These are phyloP conservation scores for Cryptomeria japonica DNA, from an alignment of 75 land plant species.

Conservation along the genomic window DNA sequence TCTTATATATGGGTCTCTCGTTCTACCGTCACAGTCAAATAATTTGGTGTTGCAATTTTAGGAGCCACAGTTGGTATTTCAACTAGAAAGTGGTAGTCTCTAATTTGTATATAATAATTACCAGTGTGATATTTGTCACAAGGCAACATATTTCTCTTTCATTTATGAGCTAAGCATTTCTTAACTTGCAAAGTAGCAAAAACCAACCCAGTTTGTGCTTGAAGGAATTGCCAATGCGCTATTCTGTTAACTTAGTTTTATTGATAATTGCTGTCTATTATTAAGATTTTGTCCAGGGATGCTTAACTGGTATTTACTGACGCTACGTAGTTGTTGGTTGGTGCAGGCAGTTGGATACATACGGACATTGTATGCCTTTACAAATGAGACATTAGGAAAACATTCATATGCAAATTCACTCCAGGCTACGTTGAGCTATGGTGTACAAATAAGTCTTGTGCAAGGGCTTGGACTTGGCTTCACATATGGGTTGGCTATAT, in stretches of 20 bases:
- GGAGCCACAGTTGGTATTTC: background rate
- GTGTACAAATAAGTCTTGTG: conserved; percentile 52
- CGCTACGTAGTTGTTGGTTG: background rate
- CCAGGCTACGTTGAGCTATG: conserved; percentile 47
- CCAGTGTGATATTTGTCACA: background rate
- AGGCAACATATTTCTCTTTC: background rate
- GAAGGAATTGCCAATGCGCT: background rate
- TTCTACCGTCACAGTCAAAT: background rate
- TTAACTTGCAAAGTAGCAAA: background rate
- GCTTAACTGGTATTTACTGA: background rate
- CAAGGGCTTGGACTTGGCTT: conserved; percentile 60
- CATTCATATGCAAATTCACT: conserved; percentile 53
- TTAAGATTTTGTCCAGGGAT: background rate
- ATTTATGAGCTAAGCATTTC: background rate
- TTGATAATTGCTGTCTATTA: background rate
- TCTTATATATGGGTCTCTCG: too few relatives aligned
- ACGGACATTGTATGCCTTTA: conserved; percentile 53
- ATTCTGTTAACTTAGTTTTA: background rate
- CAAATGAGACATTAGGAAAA: conserved; percentile 53
- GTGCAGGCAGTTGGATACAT: conserved; percentile 52
- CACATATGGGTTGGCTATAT: conserved; percentile 50
- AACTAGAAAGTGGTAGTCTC: background rate
- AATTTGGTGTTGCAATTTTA: background rate
- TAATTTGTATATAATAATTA: background rate
- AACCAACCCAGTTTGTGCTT: background rate